Conservation (phyloP, 768 basidiomycete species). For the Cyclocybe aegerita region DNA sequence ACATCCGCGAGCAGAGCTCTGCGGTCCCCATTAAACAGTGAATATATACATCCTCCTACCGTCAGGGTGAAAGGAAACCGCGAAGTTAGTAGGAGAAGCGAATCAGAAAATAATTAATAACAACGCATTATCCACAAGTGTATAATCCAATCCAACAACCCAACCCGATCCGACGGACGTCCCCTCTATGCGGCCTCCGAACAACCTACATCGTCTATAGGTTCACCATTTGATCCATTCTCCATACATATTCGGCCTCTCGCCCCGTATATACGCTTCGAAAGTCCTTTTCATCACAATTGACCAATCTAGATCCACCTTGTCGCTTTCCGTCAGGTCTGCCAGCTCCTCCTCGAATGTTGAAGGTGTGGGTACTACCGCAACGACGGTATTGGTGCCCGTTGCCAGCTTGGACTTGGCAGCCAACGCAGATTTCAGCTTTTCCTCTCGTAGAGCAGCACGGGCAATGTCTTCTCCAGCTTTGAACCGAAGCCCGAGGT, state of each 20-base stretch:
- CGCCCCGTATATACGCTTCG: conserved; percentile 83
- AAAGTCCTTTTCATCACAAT: conserved; percentile 93
- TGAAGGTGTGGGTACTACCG: conserved; percentile 1
- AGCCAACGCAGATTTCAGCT: conserved; percentile 18
- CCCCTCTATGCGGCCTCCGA: too few species aligned
- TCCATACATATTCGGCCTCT: conserved; percentile 92
- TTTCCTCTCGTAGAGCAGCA: conserved; percentile 31
- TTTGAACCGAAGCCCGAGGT: conserved; percentile 78
- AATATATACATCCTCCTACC: too few species aligned
- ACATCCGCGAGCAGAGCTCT: too few species aligned
- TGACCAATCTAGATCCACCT: conserved; percentile 82
- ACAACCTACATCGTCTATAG: too few species aligned
- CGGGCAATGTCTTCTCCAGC: conserved; percentile 72
- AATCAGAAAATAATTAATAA: too few species aligned
- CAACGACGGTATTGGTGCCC: conserved; percentile 4
- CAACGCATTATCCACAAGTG: too few species aligned
- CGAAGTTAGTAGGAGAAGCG: too few species aligned
- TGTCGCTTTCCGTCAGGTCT: conserved; percentile 54
- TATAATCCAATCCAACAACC: too few species aligned
- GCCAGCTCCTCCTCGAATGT: conserved; percentile 20
- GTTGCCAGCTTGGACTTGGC: conserved; percentile 15
- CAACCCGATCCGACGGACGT: too few species aligned
- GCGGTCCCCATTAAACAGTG: too few species aligned
- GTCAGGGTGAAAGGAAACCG: too few species aligned
- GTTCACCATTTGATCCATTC: conserved; percentile 56